Conservation (phyloP, 129 eudicot genomes). For the Chrysanthemum lavandulifolium region DNA sequence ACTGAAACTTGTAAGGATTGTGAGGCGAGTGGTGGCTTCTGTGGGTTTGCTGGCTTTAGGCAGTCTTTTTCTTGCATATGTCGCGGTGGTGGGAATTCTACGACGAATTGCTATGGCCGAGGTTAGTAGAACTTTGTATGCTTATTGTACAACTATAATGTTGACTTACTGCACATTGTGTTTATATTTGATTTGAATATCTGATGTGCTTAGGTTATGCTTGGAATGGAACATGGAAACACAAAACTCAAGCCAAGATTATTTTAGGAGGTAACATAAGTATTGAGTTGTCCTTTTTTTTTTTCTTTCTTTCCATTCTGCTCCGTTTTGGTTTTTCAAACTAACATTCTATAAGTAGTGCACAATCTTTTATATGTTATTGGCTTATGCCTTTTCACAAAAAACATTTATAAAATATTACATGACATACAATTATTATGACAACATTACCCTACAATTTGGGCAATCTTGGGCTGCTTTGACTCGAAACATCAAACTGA, state of each 20-base stretch:
- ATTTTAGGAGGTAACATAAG: constrained; percentile 53
- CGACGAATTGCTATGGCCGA: constrained; percentile 57
- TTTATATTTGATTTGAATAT: constrained; percentile 12
- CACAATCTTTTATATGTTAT: too few relatives aligned
- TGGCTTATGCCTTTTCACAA: too few relatives aligned
- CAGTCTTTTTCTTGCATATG: constrained; percentile 69
- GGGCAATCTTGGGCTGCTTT: too few relatives aligned
- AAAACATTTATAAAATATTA: too few relatives aligned
- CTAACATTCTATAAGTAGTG: not conserved
- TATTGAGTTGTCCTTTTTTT: not conserved
- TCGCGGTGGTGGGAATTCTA: constrained; percentile 60
- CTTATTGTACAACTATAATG: not conserved
- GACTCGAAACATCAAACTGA: too few relatives aligned
- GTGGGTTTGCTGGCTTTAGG: constrained; percentile 54
- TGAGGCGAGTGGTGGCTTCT: constrained; percentile 69
- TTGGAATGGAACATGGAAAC: constrained; percentile 56
- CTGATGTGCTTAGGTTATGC: constrained; percentile 50
- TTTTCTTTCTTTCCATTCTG: too few relatives aligned
- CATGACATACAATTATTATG: too few relatives aligned
- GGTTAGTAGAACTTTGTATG: constrained; percentile 29
- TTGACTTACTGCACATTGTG: not conserved
- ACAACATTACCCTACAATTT: too few relatives aligned
- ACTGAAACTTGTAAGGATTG: constrained; percentile 59
- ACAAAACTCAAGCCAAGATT: constrained; percentile 36
- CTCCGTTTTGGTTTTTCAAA: not conserved